Conservation (phyloP, 768 basidiomycete species). For the Filobasidium wieringae region DNA sequence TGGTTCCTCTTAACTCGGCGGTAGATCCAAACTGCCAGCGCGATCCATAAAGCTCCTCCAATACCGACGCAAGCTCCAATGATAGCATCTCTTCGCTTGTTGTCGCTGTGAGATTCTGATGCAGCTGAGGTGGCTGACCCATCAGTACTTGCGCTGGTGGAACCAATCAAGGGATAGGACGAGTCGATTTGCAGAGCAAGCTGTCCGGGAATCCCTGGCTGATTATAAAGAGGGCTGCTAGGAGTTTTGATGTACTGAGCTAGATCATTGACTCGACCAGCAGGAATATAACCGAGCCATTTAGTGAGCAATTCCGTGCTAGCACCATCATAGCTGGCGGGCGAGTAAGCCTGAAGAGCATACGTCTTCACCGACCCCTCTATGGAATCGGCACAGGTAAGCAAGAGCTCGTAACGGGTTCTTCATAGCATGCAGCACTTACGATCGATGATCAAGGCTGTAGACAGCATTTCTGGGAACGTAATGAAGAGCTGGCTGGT, state of each 20-base stretch:
- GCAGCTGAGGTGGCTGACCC: slow-evolving; percentile 13
- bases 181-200: slow-evolving; percentile 62
- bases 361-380: slow-evolving; percentile 43
- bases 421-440: slow-evolving; percentile 36
- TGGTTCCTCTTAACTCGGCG: slow-evolving; percentile 56
- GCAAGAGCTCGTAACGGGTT: not conserved
- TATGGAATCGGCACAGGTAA: slow-evolving; percentile 34
- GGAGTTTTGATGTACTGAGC: slow-evolving; percentile 50
- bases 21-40: slow-evolving; percentile 46
- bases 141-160: slow-evolving; percentile 9
- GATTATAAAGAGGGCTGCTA: slow-evolving; percentile 57
- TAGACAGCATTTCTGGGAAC: slow-evolving; percentile 48
- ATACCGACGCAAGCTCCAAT: slow-evolving; percentile 48
- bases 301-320: slow-evolving; percentile 51
- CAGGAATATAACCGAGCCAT: slow-evolving; percentile 61
- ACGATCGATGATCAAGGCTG: slow-evolving; percentile 45
- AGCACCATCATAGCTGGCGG: slow-evolving; percentile 50
- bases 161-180: slow-evolving; percentile 48
- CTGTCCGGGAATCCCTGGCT: slow-evolving; percentile 43
- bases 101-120: slow-evolving; percentile 30
- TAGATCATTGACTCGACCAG: slow-evolving; percentile 48
- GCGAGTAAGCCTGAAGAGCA: slow-evolving; percentile 60
- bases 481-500: slow-evolving; percentile 67
- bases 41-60: slow-evolving; percentile 11
- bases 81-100: slow-evolving; percentile 63